A percentile compares a stretch with the other conserved stretches of the same genome.
These are phyloP conservation scores for Cardamine chenopodiifolia DNA, from an alignment of 345 rosid genomes.

Conservation along the genomic window DNA sequence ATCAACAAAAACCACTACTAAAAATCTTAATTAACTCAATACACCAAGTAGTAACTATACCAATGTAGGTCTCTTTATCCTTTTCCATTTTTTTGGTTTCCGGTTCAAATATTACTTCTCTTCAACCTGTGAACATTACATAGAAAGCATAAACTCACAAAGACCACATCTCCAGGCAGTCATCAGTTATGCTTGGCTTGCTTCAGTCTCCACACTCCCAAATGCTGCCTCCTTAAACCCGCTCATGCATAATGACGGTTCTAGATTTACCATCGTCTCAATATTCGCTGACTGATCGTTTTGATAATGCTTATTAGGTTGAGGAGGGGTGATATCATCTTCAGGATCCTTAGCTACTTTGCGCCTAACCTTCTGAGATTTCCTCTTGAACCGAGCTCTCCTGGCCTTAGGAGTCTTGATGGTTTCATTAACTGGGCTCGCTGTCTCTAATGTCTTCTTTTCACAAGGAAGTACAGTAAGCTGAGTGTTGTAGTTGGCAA, in stretches of 20 bases:
- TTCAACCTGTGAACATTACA: not conserved
- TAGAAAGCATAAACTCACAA: conserved; percentile 9
- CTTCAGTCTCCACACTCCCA: conserved; percentile 47
- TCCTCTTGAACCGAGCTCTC: conserved; percentile 63
- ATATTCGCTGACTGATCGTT: conserved; percentile 29
- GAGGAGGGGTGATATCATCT: conserved; percentile 18
- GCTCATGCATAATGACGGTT: conserved; percentile 23
- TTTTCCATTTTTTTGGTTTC: not conserved
- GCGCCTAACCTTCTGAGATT: conserved; percentile 40
- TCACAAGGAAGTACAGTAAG: conserved; percentile 75
- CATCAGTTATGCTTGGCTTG: conserved; percentile 40
- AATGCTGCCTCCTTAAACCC: conserved; percentile 41
- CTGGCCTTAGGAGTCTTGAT: conserved; percentile 56
- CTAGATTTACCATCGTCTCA: conserved; percentile 19
- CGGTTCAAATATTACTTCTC: conserved; percentile 15
- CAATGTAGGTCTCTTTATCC: not conserved
- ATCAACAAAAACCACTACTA: not conserved
- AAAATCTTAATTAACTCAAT: conserved; percentile 2
- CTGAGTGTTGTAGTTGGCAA: conserved; percentile 44
- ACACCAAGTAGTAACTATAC: conserved; percentile 1
- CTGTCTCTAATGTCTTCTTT: conserved; percentile 57
- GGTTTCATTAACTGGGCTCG: conserved; percentile 43
- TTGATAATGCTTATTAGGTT: conserved; percentile 32
- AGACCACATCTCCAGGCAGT: not conserved
- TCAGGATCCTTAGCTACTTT: conserved; percentile 26